These are phyloP conservation scores for Anisodus acutangulus DNA, from an alignment of 257 asterid genomes.

Conservation along the genomic window DNA sequence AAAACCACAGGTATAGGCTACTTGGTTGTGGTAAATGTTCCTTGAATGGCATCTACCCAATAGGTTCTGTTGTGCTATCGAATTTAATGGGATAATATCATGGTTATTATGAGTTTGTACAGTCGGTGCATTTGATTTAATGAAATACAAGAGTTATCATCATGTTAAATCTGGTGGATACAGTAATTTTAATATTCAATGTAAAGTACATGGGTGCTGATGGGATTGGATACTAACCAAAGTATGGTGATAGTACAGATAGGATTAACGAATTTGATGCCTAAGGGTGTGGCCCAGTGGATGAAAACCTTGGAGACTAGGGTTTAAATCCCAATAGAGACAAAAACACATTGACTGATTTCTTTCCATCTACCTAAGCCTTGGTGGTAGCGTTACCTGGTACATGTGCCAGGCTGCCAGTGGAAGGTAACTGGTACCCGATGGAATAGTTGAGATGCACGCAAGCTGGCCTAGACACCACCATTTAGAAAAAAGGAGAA, in stretches of 20 bases:
- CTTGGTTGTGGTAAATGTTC: conserved; percentile 16
- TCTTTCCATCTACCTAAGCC: background rate
- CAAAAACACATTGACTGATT: background rate
- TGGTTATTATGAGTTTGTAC: background rate
- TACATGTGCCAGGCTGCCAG: background rate
- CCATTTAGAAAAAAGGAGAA: background rate
- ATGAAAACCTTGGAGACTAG: background rate
- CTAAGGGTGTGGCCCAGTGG: background rate
- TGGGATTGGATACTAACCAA: background rate
- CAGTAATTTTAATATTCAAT: background rate
- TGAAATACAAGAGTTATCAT: background rate
- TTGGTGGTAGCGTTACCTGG: background rate
- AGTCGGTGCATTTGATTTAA: background rate
- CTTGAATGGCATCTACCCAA: background rate
- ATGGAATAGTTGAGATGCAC: background rate
- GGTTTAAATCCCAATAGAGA: background rate
- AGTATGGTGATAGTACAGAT: background rate
- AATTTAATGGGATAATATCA: background rate
- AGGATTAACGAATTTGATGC: background rate
- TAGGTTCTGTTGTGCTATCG: conserved; percentile 7
- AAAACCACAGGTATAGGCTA: background rate
- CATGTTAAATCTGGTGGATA: background rate
- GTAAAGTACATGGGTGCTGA: background rate
- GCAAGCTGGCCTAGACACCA: background rate
- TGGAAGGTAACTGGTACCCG: background rate